phyloP scores from a whole-genome alignment of 2,329 filamentous ascomycete species.

The Canariomyces notabilis region DNA sequence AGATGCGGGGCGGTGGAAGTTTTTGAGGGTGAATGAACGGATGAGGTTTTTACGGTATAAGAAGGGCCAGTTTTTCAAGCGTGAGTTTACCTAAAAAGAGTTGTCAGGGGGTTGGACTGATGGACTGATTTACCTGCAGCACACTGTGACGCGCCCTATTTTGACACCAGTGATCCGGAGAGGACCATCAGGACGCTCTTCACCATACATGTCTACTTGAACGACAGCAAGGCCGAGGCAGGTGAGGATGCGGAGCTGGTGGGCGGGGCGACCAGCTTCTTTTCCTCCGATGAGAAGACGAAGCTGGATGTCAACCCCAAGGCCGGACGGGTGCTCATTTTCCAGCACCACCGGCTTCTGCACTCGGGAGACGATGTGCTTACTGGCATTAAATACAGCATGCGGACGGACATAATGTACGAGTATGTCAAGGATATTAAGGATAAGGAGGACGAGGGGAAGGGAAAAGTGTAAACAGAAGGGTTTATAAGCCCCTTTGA shows the following conservation, averaged over 20 bases:
- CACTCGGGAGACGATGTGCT: constrained; percentile 52
- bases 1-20: constrained; percentile 35
- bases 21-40: constrained; percentile 60
- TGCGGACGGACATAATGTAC: constrained; percentile 53
- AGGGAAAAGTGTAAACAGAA: background rate
- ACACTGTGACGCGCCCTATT: constrained; percentile 64
- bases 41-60: constrained; percentile 72
- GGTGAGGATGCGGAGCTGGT: constrained; percentile 34
- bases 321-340: constrained; percentile 54
- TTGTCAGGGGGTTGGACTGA: background rate
- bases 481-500: too few relatives aligned
- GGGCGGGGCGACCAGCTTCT: constrained; percentile 53
- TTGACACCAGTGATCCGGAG: constrained; percentile 43
- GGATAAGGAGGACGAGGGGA: background rate
- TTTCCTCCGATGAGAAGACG: constrained; percentile 38
- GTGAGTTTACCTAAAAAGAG: constrained; percentile 31
- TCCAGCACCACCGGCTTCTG: constrained; percentile 48
- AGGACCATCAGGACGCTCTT: constrained; percentile 43
- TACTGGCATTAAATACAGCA: constrained; percentile 50
- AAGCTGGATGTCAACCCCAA: constrained; percentile 51
- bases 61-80: constrained; percentile 66
- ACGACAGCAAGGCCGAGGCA: constrained; percentile 42
- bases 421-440: constrained; percentile 24
- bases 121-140: constrained; percentile 38
- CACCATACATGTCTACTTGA: constrained; percentile 53